Percentiles rank a stretch among this genome's conserved stretches.
Evolutionary conservation across 108 stramenopile species (phyloP).

Genomic region (Cyclotella baltica): DNA sequence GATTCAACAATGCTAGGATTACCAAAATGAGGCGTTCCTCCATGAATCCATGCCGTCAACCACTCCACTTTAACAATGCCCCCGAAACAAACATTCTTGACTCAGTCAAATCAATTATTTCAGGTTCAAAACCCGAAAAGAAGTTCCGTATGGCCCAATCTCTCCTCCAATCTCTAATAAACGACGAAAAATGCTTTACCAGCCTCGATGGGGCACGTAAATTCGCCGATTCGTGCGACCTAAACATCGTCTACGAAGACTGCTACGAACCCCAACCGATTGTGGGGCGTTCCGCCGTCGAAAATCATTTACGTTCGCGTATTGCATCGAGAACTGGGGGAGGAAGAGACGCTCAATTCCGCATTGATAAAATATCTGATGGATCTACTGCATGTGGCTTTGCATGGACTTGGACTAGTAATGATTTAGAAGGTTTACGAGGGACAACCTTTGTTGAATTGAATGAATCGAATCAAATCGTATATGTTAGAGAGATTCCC

Average conservation of each 20-base stretch:
- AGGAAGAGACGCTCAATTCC: slow-evolving; percentile 54
- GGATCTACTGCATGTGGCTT: slow-evolving; percentile 76
- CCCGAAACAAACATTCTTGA: neutral
- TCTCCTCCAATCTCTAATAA: slow-evolving; percentile 41
- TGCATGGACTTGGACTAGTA: slow-evolving; percentile 77
- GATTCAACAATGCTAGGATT: too few relatives aligned
- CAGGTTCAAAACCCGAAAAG: neutral
- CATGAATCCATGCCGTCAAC: neutral
- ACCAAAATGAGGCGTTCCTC: too few relatives aligned
- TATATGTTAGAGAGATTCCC: slow-evolving; percentile 77
- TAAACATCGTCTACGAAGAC: slow-evolving; percentile 72
- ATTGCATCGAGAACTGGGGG: slow-evolving; percentile 36
- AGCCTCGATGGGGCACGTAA: slow-evolving; percentile 57
- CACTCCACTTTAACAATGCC: neutral
- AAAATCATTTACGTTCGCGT: slow-evolving; percentile 26
- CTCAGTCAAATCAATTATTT: neutral
- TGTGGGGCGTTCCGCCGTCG: slow-evolving; percentile 52
- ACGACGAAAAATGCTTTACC: slow-evolving; percentile 64
- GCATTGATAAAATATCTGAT: slow-evolving; percentile 78
- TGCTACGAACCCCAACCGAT: slow-evolving; percentile 78
- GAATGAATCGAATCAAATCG: slow-evolving; percentile 65
- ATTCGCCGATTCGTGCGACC: slow-evolving; percentile 75
- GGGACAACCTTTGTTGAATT: slow-evolving; percentile 83
- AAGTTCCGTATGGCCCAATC: slow-evolving; percentile 40
- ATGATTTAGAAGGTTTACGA: slow-evolving; percentile 68